A percentile compares a stretch with the other conserved stretches of the same genome.
These are phyloP conservation scores for Pilaira anomala DNA, from an alignment of 192 early-diverging fungal species.

Conservation along the genomic window DNA sequence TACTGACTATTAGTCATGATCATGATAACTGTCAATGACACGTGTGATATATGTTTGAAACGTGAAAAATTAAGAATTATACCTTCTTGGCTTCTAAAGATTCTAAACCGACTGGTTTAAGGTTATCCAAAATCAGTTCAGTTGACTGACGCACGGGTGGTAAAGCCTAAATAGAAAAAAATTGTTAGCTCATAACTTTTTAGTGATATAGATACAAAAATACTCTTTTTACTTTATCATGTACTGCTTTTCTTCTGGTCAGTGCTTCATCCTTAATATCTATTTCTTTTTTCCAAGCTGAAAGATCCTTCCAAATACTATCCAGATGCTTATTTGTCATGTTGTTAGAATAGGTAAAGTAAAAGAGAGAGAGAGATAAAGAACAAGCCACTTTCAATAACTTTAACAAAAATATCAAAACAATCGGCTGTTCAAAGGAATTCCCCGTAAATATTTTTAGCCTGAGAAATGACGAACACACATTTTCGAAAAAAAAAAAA, in stretches of 20 bases:
- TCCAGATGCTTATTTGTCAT: not conserved
- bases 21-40: no score
- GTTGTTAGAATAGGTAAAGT: not conserved
- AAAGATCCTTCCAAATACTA: constrained; percentile 29
- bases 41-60: no score
- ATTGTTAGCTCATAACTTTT: not conserved
- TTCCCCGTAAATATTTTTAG: no score
- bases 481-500: constrained; percentile 1
- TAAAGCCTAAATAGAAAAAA: constrained; percentile 9
- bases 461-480: no score
- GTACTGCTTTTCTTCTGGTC: constrained; percentile 22
- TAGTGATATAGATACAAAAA: not conserved
- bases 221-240: constrained; percentile 11
- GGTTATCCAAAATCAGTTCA: not conserved
- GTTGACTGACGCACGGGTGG: constrained; percentile 7
- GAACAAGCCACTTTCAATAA: not conserved
- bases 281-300: constrained; percentile 28
- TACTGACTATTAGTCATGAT: not conserved
- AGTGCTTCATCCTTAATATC: constrained; percentile 14
- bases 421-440: no score
- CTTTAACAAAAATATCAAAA: no score
- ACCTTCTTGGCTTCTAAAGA: not conserved
- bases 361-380: constrained; percentile 7
- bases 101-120: not conserved
- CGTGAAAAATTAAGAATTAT: no score